Base-by-base conservation (phyloP, 2,329 filamentous ascomycete genomes). In the Lasiodiplodia sp. region DNA sequence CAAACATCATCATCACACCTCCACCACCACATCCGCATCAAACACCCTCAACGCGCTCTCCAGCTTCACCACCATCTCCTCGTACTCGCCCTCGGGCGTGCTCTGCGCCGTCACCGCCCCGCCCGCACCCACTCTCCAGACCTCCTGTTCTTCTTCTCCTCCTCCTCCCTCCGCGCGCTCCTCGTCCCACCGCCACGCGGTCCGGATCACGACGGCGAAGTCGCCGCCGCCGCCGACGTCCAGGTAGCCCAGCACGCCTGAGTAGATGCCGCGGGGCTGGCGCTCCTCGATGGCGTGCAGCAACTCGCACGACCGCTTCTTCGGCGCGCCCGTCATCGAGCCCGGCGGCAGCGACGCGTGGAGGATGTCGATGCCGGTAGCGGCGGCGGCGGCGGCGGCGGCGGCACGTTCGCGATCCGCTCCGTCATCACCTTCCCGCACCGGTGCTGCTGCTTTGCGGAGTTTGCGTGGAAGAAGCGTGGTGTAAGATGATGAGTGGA, bases 261-360 rank as follows among this genome's bases (percentile, higher is more conserved):
- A 93, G 80, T 97, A 97, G 63, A 97, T 80, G 38, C 93, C 90
- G 64, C 95, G 85, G 0, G 67, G 60, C 68, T 82, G 80, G 4
- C 83, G 77, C 21, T 80, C 81, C 79, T 97, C 94, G 52, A 97
- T 85, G 3, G 84, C 81, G 69, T 86, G 85, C 23, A 98, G 83
- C 57, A 97, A 86, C 82, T 97, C 91, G 78, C 95, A 97, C 71
- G 92, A 95, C 58, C 95, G 87, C 80, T 95, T 94, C 84, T 98
- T 98, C 0, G 95, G 96, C 0, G 95, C 95, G 7, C 96, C 96
- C 2, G 95, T 98, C 96, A 98, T 98, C 74, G 92, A 95, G 0
- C 96, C 95, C 0, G 96, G 94, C 0, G 96, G 95, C 0, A 98
- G 85, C 58, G 90, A 92, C 7, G 89, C 86, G 0, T 91, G 88